Conservation (phyloP, 2,329 filamentous ascomycete genomes). For the Tolypocladium inflatum region DNA sequence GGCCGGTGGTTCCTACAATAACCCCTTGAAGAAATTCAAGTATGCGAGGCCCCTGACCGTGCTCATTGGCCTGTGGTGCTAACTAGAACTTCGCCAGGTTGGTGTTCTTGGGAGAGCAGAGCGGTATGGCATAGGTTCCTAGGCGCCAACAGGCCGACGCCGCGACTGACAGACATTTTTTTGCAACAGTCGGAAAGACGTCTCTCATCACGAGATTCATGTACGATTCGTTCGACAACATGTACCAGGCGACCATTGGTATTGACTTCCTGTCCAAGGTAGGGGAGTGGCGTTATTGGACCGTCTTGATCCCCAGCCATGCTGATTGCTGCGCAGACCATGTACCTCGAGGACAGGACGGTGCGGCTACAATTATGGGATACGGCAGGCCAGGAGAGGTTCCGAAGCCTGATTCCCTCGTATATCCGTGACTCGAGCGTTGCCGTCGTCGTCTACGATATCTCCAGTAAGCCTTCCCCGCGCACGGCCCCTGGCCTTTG, state of each 20-base stretch:
- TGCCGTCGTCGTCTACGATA: slow-evolving; percentile 97
- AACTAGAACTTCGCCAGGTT: slow-evolving; percentile 45
- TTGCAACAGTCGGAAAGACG: slow-evolving; percentile 78
- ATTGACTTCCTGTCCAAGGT: slow-evolving; percentile 99
- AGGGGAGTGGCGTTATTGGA: slow-evolving; percentile 13
- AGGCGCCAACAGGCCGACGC: no score
- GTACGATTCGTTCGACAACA: slow-evolving; percentile 99
- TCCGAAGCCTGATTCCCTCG: slow-evolving; percentile 91
- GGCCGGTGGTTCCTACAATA: slow-evolving; percentile 82
- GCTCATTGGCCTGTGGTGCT: slow-evolving; percentile 2
- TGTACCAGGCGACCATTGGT: slow-evolving; percentile 98
- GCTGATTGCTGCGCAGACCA: slow-evolving; percentile 47
- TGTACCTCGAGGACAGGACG: slow-evolving; percentile 98
- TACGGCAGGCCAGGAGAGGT: slow-evolving; percentile 93
- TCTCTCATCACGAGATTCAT: slow-evolving; percentile 98
- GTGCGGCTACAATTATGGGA: slow-evolving; percentile 98
- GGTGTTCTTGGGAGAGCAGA: slow-evolving; percentile 97
- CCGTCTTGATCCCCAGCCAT: not conserved
- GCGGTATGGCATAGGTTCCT: slow-evolving; percentile 54
- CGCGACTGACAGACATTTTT: slow-evolving; percentile 13
- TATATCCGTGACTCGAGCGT: slow-evolving; percentile 98
- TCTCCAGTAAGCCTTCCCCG: slow-evolving; percentile 55
- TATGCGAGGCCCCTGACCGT: slow-evolving; percentile 28
- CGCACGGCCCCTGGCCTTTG: not conserved
- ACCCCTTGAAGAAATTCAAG: slow-evolving; percentile 99